phyloP scores from a whole-genome alignment of 148 eudicot genomes.

The Drosera capensis region DNA sequence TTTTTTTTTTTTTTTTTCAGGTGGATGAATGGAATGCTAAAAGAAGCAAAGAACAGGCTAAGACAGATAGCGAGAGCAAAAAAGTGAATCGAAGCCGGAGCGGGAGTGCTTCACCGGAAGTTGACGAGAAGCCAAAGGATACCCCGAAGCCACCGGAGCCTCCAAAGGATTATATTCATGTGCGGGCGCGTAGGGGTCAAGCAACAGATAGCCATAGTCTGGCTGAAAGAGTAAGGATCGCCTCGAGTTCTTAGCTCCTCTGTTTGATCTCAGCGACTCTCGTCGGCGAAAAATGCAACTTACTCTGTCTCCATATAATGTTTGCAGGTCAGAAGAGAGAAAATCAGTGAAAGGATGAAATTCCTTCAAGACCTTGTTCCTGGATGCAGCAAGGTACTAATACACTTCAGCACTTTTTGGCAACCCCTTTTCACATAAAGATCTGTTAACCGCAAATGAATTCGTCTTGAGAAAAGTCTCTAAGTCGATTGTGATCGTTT shows the following conservation, averaged over 20 bases:
- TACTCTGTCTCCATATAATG: background rate
- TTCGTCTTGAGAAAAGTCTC: background rate
- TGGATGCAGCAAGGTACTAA: conserved; percentile 75
- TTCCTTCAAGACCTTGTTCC: conserved; percentile 65
- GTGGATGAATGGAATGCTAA: conserved; percentile 23
- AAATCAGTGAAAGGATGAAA: conserved; percentile 55
- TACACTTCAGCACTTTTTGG: background rate
- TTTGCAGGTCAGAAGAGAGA: conserved; percentile 70
- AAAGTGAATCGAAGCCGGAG: background rate
- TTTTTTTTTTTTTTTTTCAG: no score
- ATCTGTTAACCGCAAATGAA: background rate
- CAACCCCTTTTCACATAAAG: background rate
- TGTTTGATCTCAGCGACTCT: background rate
- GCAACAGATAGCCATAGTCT: conserved; percentile 51
- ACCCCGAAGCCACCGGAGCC: conserved; percentile 21
- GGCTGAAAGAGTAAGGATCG: conserved; percentile 44
- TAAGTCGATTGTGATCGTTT: background rate
- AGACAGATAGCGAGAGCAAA: conserved; percentile 5
- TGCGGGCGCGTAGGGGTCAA: conserved; percentile 49
- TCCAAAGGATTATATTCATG: conserved; percentile 52
- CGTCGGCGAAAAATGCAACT: background rate
- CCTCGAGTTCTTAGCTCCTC: background rate
- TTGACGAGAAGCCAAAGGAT: conserved; percentile 8
- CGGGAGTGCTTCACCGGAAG: conserved; percentile 2
- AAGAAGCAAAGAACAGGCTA: conserved; percentile 21